Evolutionary conservation across 2,329 filamentous ascomycete species (phyloP).

Genomic region (Harringtonia aguacate): DNA sequence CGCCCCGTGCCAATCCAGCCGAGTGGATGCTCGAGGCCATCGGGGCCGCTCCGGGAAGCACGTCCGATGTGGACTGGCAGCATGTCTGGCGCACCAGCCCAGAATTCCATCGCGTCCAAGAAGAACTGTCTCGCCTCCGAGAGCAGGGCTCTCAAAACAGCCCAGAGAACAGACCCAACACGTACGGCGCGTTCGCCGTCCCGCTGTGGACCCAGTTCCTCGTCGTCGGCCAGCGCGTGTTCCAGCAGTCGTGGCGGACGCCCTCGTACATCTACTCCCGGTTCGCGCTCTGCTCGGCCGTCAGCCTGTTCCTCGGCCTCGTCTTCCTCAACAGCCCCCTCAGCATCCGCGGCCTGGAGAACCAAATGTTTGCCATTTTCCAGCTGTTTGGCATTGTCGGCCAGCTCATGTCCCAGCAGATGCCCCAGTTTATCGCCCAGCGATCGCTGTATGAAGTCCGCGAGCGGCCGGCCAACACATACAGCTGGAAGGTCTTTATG

Average conservation of each 20-base stretch:
- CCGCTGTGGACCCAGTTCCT: slow-evolving; percentile 52
- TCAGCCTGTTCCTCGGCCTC: slow-evolving; percentile 69
- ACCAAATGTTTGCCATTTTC: slow-evolving; percentile 79
- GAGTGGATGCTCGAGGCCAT: slow-evolving; percentile 65
- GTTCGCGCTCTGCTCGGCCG: slow-evolving; percentile 50
- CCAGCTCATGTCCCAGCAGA: slow-evolving; percentile 65
- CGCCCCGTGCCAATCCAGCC: slow-evolving; percentile 61
- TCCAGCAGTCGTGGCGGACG: slow-evolving; percentile 77
- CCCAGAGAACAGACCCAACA: slow-evolving; percentile 14
- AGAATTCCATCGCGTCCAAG: slow-evolving; percentile 44
- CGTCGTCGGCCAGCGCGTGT: slow-evolving; percentile 50
- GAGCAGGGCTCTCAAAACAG: neutral
- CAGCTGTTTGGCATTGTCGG: slow-evolving; percentile 74
- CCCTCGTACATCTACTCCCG: slow-evolving; percentile 85
- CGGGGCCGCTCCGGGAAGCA: slow-evolving; percentile 52
- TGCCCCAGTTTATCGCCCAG: slow-evolving; percentile 77
- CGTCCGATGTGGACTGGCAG: slow-evolving; percentile 54
- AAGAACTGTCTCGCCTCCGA: slow-evolving; percentile 42
- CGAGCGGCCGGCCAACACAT: slow-evolving; percentile 73
- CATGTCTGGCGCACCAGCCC: slow-evolving; percentile 47
- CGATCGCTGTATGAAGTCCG: slow-evolving; percentile 73
- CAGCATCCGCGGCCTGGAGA: slow-evolving; percentile 66
- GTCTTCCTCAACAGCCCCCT: slow-evolving; percentile 63
- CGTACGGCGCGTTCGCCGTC: slow-evolving; percentile 56
- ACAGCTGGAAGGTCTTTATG: slow-evolving; percentile 78